phyloP scores from a whole-genome alignment of 768 basidiomycete genomes.

The Boletellus ananiceps region DNA sequence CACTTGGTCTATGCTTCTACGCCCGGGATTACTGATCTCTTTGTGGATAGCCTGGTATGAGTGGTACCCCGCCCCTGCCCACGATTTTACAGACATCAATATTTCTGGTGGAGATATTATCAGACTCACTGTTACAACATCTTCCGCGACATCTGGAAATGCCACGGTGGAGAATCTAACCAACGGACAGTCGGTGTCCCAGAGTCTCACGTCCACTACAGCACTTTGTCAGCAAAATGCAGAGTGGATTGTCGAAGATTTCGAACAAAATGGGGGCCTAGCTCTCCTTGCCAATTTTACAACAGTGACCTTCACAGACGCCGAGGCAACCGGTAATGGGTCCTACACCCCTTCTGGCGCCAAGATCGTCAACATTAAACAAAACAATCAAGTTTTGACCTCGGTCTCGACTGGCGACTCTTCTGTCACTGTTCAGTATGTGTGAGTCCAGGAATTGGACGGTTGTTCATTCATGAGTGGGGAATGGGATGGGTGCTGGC shows the following conservation, averaged over 20 bases:
- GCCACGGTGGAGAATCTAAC: constrained; percentile 1
- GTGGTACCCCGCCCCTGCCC: neutral
- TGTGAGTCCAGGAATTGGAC: neutral
- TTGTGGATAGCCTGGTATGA: constrained; percentile 1
- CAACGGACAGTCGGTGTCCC: neutral
- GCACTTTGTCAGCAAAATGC: neutral
- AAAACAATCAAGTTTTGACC: neutral
- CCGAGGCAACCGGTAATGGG: neutral
- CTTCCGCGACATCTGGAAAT: neutral
- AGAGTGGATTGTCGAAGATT: constrained; percentile 4
- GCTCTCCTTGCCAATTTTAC: constrained; percentile 2
- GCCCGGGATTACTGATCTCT: neutral
- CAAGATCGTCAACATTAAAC: neutral
- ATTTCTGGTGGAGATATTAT: neutral
- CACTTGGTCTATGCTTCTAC: neutral
- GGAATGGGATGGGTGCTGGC: no score
- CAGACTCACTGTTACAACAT: neutral
- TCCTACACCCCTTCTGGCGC: neutral
- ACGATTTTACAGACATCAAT: neutral
- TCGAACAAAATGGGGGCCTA: neutral
- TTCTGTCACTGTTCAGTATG: neutral
- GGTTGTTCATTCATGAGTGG: no score
- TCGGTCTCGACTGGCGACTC: neutral
- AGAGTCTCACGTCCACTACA: neutral
- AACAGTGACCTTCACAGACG: neutral